Evolutionary conservation across 495 filamentous ascomycete species (phyloP).

Genomic region (Trichoderma orchidacearum): DNA sequence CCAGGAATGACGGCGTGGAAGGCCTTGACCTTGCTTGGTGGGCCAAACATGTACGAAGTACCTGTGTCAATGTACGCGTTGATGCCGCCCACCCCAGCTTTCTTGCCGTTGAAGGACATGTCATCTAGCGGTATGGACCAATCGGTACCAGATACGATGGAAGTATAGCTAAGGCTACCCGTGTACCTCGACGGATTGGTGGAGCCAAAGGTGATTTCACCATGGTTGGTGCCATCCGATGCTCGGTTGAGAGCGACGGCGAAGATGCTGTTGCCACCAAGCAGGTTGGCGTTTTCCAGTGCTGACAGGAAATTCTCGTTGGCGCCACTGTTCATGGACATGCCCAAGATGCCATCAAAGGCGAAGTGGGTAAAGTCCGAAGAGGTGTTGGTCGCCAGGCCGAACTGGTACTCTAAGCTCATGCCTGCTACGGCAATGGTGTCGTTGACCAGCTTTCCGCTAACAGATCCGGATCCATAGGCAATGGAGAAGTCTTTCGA

Average conservation of each 20-base stretch:
- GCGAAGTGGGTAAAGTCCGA: slow-evolving; percentile 60
- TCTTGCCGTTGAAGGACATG: slow-evolving; percentile 40
- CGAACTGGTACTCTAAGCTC: slow-evolving; percentile 47
- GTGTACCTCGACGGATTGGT: slow-evolving; percentile 49
- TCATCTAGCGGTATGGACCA: slow-evolving; percentile 63
- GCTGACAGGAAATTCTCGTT: slow-evolving; percentile 49
- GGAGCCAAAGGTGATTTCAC: slow-evolving; percentile 64
- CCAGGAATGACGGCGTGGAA: slow-evolving; percentile 55
- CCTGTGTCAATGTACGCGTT: slow-evolving; percentile 70
- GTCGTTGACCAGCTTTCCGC: slow-evolving; percentile 49
- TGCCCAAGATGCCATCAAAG: slow-evolving; percentile 76
- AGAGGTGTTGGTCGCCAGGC: slow-evolving; percentile 50
- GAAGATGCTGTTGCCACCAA: slow-evolving; percentile 51
- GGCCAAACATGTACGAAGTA: slow-evolving; percentile 61
- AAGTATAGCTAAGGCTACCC: slow-evolving; percentile 51
- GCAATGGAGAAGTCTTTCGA: slow-evolving; percentile 40
- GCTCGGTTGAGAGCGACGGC: slow-evolving; percentile 51
- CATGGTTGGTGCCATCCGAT: slow-evolving; percentile 50
- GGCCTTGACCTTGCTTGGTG: slow-evolving; percentile 45
- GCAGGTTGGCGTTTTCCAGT: slow-evolving; percentile 39
- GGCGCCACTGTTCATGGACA: slow-evolving; percentile 40
- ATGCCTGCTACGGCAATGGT: slow-evolving; percentile 50
- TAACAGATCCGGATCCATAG: slow-evolving; percentile 62
- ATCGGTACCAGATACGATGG: slow-evolving; percentile 20
- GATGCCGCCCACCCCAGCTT: slow-evolving; percentile 31